These are phyloP conservation scores for Plenodomus biglobosus DNA, from an alignment of 2,329 filamentous ascomycete species.

Conservation along the genomic window DNA sequence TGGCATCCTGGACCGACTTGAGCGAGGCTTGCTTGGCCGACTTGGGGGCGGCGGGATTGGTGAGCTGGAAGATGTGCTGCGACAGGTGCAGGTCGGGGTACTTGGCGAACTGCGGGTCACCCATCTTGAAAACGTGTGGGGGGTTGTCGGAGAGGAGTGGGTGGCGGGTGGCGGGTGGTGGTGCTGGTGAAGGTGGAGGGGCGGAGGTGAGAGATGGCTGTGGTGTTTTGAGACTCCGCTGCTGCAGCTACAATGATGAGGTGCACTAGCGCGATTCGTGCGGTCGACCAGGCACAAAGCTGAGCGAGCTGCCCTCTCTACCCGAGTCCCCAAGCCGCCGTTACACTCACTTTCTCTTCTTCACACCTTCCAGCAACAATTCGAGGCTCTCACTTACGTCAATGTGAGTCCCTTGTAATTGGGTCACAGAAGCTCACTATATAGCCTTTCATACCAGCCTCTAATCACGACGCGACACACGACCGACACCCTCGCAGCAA, in stretches of 20 bases:
- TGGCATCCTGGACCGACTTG: constrained; percentile 78
- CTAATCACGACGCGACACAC: no score
- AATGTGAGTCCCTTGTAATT: no score
- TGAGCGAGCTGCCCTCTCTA: no score
- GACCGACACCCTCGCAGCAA: not conserved
- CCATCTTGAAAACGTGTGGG: constrained; percentile 50
- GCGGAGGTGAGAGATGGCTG: constrained; percentile 9
- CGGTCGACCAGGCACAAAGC: constrained; percentile 1
- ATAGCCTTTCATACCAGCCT: no score
- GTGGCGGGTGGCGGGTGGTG: constrained; percentile 6
- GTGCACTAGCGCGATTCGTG: constrained; percentile 2
- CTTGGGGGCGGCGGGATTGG: constrained; percentile 72
- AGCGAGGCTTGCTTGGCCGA: constrained; percentile 68
- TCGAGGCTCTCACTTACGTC: no score
- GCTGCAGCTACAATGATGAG: constrained; percentile 15
- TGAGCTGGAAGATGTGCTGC: constrained; percentile 84
- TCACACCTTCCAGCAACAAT: not conserved
- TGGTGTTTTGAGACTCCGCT: constrained; percentile 19
- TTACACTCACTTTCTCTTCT: not conserved
- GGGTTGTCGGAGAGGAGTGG: constrained; percentile 6
- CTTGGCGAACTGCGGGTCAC: constrained; percentile 83
- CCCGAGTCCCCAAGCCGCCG: no score
- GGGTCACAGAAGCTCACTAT: no score
- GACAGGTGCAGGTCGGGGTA: constrained; percentile 79
- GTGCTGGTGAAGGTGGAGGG: constrained; percentile 3